These are phyloP conservation scores for Apiotrichum siamense DNA, from an alignment of 1,284 basidiomycete genomes.

Conservation along the genomic window DNA sequence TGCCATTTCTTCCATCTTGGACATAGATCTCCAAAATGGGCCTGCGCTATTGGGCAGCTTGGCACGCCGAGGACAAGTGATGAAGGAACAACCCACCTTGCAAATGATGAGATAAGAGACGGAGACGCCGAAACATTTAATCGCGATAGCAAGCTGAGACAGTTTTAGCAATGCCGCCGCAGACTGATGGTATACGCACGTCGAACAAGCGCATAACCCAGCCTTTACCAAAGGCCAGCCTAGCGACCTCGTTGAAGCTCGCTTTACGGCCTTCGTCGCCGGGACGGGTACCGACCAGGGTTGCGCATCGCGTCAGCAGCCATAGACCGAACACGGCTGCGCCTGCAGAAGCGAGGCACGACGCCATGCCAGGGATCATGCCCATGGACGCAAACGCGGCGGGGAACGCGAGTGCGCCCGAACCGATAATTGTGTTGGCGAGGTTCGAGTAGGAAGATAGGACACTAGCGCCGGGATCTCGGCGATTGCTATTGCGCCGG, in stretches of 20 bases:
- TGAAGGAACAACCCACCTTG: slow-evolving; percentile 55
- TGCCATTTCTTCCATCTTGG: too few species aligned
- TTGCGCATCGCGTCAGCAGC: slow-evolving; percentile 78
- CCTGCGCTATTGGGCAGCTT: too few species aligned
- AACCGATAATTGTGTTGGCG: slow-evolving; percentile 80
- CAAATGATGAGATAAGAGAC: slow-evolving; percentile 94
- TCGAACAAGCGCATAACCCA: slow-evolving; percentile 45
- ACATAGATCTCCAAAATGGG: too few species aligned
- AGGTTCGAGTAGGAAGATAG: slow-evolving; percentile 54
- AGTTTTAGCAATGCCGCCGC: slow-evolving; percentile 2
- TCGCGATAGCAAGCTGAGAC: slow-evolving; percentile 89
- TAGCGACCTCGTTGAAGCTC: slow-evolving; percentile 80
- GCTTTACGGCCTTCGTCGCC: slow-evolving; percentile 54
- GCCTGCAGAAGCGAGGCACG: slow-evolving; percentile 77
- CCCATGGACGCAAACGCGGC: slow-evolving; percentile 80
- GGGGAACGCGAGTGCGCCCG: slow-evolving; percentile 56
- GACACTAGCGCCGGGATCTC: slow-evolving; percentile 13
- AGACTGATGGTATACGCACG: slow-evolving; percentile 34
- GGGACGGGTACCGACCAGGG: slow-evolving; percentile 53
- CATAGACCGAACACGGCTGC: slow-evolving; percentile 83
- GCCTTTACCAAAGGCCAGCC: slow-evolving; percentile 63
- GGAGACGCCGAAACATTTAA: slow-evolving; percentile 95
- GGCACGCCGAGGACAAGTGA: neutral
- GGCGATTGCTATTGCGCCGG: too few species aligned
- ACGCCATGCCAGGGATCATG: slow-evolving; percentile 76